phyloP scores from a whole-genome alignment of 2,329 filamentous ascomycete species.

The Pseudogymnoascus sp. region DNA sequence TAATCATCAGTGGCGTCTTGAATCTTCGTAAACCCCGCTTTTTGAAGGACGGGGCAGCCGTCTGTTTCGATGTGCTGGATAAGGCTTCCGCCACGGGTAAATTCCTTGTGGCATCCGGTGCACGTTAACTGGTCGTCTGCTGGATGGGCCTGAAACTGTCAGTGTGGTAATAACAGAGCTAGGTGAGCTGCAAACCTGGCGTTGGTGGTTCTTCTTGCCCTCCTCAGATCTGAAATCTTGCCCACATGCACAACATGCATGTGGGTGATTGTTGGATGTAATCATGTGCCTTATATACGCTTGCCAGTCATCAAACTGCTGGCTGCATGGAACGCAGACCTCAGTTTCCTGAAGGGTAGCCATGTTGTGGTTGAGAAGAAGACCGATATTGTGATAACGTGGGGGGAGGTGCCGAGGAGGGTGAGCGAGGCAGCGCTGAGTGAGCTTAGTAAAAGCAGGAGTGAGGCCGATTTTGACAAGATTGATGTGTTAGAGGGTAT shows the following conservation, averaged over 20 bases:
- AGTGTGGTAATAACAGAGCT: background rate
- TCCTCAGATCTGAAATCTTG: slow-evolving; percentile 17
- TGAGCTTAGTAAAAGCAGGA: slow-evolving; percentile 68
- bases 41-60: slow-evolving; percentile 12
- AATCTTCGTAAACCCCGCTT: background rate
- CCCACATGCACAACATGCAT: slow-evolving; percentile 16
- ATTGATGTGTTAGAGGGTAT: slow-evolving; percentile 50
- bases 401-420: slow-evolving; percentile 25
- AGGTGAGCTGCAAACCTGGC: background rate
- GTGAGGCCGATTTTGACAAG: slow-evolving; percentile 80
- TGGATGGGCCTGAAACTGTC: slow-evolving; percentile 16
- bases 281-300: slow-evolving; percentile 16
- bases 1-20: background rate
- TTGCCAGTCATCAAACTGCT: background rate
- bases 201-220: slow-evolving; percentile 15
- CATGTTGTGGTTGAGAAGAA: background rate
- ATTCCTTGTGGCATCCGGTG: slow-evolving; percentile 16
- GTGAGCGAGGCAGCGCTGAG: slow-evolving; percentile 30
- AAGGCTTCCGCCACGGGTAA: slow-evolving; percentile 20
- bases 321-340: background rate
- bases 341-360: background rate
- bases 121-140: slow-evolving; percentile 20
- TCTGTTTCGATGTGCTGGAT: slow-evolving; percentile 20
- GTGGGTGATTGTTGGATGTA: background rate
- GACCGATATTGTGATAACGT: too few relatives aligned